Percentiles rank a stretch among this genome's conserved stretches.
Evolutionary conservation across 345 rosid species (phyloP).

Genomic region (Firmiana major): DNA sequence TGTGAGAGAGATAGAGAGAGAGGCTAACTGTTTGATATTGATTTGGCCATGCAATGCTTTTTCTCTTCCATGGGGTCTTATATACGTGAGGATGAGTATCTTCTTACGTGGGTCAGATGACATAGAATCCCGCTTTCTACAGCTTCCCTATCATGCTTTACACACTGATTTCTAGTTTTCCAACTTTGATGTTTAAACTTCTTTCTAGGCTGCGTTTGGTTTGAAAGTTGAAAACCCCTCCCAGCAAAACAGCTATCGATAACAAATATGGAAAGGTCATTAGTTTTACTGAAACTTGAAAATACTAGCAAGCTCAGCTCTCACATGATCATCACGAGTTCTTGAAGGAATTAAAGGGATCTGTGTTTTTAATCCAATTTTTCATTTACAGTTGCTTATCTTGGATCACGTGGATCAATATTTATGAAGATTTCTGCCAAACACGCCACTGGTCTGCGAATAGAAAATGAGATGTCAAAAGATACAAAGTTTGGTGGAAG

Average conservation of each 20-base stretch:
- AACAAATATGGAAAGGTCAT: not conserved
- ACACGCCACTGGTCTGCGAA: not conserved
- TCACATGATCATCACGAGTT: not conserved
- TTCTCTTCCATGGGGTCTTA: conserved; percentile 30
- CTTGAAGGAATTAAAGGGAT: no score
- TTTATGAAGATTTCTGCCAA: not conserved
- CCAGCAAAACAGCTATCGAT: not conserved
- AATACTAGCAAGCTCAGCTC: not conserved
- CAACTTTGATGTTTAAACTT: not conserved
- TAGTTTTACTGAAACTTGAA: not conserved
- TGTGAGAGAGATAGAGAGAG: not conserved
- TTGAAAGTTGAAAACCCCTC: not conserved
- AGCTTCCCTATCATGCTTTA: conserved; percentile 22
- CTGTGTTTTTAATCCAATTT: no score
- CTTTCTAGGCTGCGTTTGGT: conserved; percentile 18
- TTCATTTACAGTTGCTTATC: no score
- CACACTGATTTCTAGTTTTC: conserved; percentile 9
- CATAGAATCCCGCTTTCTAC: conserved; percentile 31
- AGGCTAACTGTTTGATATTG: conserved; percentile 25
- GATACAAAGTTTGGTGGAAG: conserved; percentile 22
- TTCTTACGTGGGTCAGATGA: conserved; percentile 29
- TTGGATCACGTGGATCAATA: no score
- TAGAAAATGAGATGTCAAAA: conserved; percentile 9
- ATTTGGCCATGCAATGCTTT: conserved; percentile 37
- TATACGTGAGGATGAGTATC: conserved; percentile 32